Evolutionary conservation across 306 rosid genomes (phyloP), one percentile per base, ranked within the genome.

Genomic region (Glycine tomentella): DNA sequence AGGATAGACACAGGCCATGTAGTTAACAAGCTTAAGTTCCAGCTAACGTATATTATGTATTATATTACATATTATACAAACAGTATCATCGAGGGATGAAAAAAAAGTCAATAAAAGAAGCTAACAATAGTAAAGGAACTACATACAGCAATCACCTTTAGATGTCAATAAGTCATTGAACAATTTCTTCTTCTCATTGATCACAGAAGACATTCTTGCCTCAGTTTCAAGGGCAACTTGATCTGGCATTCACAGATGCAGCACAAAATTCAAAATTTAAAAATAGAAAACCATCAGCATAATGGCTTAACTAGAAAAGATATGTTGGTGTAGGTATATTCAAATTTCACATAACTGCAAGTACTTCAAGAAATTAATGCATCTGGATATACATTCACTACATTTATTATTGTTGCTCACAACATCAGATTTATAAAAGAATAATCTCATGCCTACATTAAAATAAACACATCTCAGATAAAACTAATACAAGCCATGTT

Each of bases 111-210:
- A 65, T 13, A 42, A 62, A 74, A 53, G 65, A 84, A 79, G 51
- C 79, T 75, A 52, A 77, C 16, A 45, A 46, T 81, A 66, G 52
- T 25, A 72, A 67, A 42, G 71, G 74, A 69, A 58, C 57, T 80
- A 78, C 55, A 76, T 36, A 71, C 64, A 79, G 50, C 72, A 61
- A 51, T 74, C 82, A 91, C 97, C 97, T 93, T 93, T 93, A 84
- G 91, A 87, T 83, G 97, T 89, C 93, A 93, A 84, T 79, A 93
- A 90, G 85, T 91, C 97, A 82, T 93, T 91, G 90, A 93, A 93
- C 85, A 93, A 78, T 86, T 89, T 91, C 88, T 87, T 90, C 82
- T 89, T 90, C 87, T 93, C 93, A 46, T 77, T 84, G 52, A 91
- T 85, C 85, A 91, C 57, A 0, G 93, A 94, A 7, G 92, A 83